These are phyloP conservation scores for Rhodotorula sp. DNA, from an alignment of 1,284 basidiomycete species.

Conservation along the genomic window DNA sequence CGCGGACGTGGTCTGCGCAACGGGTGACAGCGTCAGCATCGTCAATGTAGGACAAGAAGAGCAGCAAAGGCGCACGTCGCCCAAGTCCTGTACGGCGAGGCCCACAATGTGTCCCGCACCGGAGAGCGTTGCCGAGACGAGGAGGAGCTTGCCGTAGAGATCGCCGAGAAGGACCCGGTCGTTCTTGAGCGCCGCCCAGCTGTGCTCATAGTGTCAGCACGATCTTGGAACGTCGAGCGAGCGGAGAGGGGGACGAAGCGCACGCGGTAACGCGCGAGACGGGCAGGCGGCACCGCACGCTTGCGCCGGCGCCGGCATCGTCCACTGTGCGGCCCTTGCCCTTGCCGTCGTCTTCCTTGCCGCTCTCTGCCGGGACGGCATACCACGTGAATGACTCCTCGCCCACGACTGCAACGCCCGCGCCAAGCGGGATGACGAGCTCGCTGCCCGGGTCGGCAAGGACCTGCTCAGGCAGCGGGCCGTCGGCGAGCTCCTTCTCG, in stretches of 20 bases:
- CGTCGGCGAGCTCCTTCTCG: constrained; percentile 33
- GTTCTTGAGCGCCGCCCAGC: not conserved
- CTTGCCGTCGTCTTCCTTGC: constrained; percentile 15
- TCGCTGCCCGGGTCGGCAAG: constrained; percentile 41
- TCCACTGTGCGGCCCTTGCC: constrained; percentile 17
- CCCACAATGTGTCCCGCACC: not conserved
- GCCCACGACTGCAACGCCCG: constrained; percentile 37
- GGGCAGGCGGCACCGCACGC: constrained; percentile 13
- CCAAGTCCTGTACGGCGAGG: constrained; percentile 67
- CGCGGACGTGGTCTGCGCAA: constrained; percentile 63
- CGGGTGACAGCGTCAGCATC: not conserved
- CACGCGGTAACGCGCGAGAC: constrained; percentile 37
- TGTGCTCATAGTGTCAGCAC: not conserved
- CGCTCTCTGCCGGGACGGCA: not conserved
- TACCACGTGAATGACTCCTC: constrained; percentile 34
- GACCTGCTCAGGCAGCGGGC: constrained; percentile 1
- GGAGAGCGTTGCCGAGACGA: constrained; percentile 52
- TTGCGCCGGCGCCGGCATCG: not conserved
- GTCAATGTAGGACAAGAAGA: no score
- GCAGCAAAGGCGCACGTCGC: constrained; percentile 57
- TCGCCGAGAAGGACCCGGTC: constrained; percentile 67
- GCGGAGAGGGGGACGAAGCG: constrained; percentile 4
- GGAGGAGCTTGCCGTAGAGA: constrained; percentile 68
- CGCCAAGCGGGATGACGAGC: constrained; percentile 28
- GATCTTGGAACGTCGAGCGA: not conserved